Conservation (phyloP, 1,139 yeast species). For the Blastobotrys elegans region DNA sequence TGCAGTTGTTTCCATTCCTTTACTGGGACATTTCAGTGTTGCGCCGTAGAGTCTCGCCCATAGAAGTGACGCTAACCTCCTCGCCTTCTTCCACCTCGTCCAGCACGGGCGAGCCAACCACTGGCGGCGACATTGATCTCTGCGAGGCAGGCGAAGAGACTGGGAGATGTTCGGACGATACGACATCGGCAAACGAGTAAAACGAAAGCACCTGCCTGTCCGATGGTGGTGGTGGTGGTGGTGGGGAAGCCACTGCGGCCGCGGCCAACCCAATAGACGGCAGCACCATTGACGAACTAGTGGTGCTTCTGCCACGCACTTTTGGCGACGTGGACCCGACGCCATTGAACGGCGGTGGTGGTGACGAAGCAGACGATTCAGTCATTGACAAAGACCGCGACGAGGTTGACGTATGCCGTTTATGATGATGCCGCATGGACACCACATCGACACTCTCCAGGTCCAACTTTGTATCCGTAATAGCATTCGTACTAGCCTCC, state of each 20-base stretch:
- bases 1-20: slow-evolving; percentile 40
- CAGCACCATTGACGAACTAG: neutral
- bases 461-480: slow-evolving; percentile 52
- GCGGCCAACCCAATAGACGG: slow-evolving; percentile 4
- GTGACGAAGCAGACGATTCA: neutral
- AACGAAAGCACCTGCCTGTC: slow-evolving; percentile 56
- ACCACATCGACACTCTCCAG: slow-evolving; percentile 68
- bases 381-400: slow-evolving; percentile 12
- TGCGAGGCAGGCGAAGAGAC: slow-evolving; percentile 7
- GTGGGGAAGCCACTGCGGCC: neutral
- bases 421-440: slow-evolving; percentile 48
- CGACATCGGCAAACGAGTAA: slow-evolving; percentile 76
- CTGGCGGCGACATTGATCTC: slow-evolving; percentile 9
- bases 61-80: slow-evolving; percentile 33
- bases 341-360: slow-evolving; percentile 4
- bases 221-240: neutral
- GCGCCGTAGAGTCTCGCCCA: slow-evolving; percentile 40
- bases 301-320: slow-evolving; percentile 9
- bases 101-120: slow-evolving; percentile 1
- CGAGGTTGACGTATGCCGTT: slow-evolving; percentile 1
- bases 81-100: slow-evolving; percentile 7
- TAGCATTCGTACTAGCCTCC: slow-evolving; percentile 68
- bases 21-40: slow-evolving; percentile 31
- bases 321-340: neutral
- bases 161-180: slow-evolving; percentile 27